phyloP scores from a whole-genome alignment of 108 stramenopile genomes.

The Fragilariopsis cylindrus region DNA sequence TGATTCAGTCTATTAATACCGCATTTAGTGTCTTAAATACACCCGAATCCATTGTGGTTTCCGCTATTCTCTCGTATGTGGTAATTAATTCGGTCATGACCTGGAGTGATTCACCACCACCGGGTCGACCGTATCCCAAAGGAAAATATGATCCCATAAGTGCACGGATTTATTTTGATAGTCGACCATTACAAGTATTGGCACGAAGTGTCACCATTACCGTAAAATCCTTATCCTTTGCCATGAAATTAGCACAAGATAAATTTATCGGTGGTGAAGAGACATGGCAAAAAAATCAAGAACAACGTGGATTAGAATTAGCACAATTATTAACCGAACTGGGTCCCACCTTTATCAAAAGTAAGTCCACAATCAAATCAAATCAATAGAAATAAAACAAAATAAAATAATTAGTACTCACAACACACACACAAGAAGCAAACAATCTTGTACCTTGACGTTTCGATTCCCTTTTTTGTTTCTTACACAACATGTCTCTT shows the following conservation, averaged over 20 bases:
- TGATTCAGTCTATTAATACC: not conserved
- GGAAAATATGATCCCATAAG: conserved; percentile 64
- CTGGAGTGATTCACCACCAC: conserved; percentile 28
- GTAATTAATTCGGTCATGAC: conserved; percentile 19
- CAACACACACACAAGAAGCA: no score
- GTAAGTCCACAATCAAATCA: conserved; percentile 3
- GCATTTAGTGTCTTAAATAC: conserved; percentile 9
- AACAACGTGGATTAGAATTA: conserved; percentile 67
- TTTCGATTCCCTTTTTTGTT: not conserved
- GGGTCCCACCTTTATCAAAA: conserved; percentile 87
- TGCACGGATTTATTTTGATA: conserved; percentile 70
- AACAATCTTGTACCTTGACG: no score
- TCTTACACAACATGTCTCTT: not conserved
- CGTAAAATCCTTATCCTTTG: conserved; percentile 47
- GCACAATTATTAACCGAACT: conserved; percentile 62
- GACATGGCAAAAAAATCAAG: conserved; percentile 52
- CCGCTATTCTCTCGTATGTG: conserved; percentile 13
- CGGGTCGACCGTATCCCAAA: conserved; percentile 59
- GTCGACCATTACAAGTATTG: conserved; percentile 35
- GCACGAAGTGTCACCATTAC: conserved; percentile 51
- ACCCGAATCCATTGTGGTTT: conserved; percentile 12
- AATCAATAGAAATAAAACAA: not conserved
- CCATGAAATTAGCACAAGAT: conserved; percentile 34
- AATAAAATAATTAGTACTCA: no score
- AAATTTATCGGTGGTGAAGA: conserved; percentile 23